phyloP scores from a whole-genome alignment of 257 asterid species.

The Forsythia viridissima region DNA sequence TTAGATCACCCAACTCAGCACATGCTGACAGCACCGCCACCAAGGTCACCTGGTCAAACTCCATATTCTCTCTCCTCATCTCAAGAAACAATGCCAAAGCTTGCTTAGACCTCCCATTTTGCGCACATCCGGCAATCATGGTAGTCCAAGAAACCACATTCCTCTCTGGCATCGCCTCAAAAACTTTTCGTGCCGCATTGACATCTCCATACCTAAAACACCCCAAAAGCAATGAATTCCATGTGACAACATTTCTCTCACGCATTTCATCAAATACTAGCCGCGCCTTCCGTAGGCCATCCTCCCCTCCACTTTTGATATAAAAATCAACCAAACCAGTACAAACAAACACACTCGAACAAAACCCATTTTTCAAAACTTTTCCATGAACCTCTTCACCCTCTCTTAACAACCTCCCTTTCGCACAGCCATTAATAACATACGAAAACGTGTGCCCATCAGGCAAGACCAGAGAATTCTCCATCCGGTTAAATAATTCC shows the following conservation, averaged over 20 bases:
- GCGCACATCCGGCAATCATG: conserved; percentile 63
- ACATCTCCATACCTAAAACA: conserved; percentile 47
- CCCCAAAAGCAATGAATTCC: conserved; percentile 74
- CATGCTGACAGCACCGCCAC: conserved; percentile 65
- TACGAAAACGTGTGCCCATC: conserved; percentile 69
- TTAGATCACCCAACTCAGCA: conserved; percentile 43
- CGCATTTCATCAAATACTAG: conserved; percentile 69
- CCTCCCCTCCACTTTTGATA: conserved; percentile 41
- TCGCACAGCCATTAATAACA: conserved; percentile 54
- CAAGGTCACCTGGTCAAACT: conserved; percentile 73
- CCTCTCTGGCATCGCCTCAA: conserved; percentile 60
- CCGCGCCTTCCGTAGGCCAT: conserved; percentile 40
- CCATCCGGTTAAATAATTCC: conserved; percentile 45
- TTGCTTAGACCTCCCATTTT: conserved; percentile 59
- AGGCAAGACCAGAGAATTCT: conserved; percentile 38
- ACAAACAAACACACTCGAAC: conserved; percentile 54
- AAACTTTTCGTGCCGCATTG: conserved; percentile 45
- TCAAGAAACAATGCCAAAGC: conserved; percentile 49
- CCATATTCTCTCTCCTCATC: conserved; percentile 47
- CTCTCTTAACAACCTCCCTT: conserved; percentile 50
- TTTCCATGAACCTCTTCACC: conserved; percentile 71
- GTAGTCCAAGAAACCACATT: conserved; percentile 80
- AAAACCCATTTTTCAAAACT: conserved; percentile 54
- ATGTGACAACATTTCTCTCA: conserved; percentile 58
- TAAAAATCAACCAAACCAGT: conserved; percentile 74